A percentile compares a stretch with the other conserved stretches of the same genome.
Conservation (phyloP, 495 filamentous ascomycete species). For the Lophium mytilinum region DNA sequence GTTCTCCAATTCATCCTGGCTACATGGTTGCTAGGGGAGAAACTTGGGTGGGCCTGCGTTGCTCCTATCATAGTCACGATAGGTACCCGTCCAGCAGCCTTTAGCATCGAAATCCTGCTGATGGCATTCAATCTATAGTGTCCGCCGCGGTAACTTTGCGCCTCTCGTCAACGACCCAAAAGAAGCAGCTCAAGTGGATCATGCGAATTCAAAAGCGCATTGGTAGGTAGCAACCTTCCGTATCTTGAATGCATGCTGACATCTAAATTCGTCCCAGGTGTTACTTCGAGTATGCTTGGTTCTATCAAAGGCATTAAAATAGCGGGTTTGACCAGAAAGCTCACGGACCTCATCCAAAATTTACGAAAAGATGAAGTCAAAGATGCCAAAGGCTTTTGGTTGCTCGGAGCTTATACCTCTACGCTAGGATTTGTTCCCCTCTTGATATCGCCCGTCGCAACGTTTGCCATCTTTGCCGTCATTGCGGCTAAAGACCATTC, state of each 20-base stretch:
- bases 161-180: neutral
- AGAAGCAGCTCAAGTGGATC: constrained; percentile 43
- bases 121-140: neutral
- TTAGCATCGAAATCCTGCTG: no score
- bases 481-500: neutral
- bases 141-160: constrained; percentile 1
- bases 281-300: constrained; percentile 42
- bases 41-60: constrained; percentile 48
- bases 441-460: constrained; percentile 44
- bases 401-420: constrained; percentile 31
- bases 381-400: no score
- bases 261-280: no score
- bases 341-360: constrained; percentile 9
- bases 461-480: constrained; percentile 38
- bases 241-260: no score
- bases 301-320: constrained; percentile 56
- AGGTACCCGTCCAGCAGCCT: neutral
- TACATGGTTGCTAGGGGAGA: constrained; percentile 45
- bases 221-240: constrained; percentile 16
- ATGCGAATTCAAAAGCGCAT: constrained; percentile 31
- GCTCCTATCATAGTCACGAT: constrained; percentile 37
- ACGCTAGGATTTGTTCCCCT: constrained; percentile 42
- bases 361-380: no score
- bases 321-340: constrained; percentile 41
- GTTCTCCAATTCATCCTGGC: constrained; percentile 50